Evolutionary conservation across 306 rosid species (phyloP).

Genomic region (Cyamopsis tetragonoloba): DNA sequence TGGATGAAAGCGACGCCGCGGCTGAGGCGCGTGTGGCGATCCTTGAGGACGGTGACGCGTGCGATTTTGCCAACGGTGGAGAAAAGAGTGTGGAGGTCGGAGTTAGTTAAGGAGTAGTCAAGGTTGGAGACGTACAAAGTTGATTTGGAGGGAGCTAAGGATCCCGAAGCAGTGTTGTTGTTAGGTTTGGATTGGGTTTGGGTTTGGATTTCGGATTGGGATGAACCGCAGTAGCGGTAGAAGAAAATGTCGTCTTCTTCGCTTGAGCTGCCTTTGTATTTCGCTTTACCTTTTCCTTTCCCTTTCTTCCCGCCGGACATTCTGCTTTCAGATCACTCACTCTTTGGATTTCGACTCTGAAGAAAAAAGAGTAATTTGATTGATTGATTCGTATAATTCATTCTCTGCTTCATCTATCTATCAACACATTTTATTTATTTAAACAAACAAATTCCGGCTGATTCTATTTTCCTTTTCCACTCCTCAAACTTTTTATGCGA

Average conservation of each 20-base stretch:
- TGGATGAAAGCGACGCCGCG: constrained; percentile 89
- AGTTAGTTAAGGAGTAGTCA: constrained; percentile 80
- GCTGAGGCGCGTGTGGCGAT: constrained; percentile 76
- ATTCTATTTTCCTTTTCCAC: too few relatives aligned
- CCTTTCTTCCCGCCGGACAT: background rate
- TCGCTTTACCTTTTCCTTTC: constrained; percentile 19
- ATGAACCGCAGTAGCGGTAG: constrained; percentile 48
- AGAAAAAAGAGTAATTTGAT: too few relatives aligned
- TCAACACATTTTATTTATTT: too few relatives aligned
- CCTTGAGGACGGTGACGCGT: constrained; percentile 84
- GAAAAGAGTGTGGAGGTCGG: constrained; percentile 90
- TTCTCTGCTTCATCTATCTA: too few relatives aligned
- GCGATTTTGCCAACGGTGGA: constrained; percentile 79
- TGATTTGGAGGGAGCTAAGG: constrained; percentile 80
- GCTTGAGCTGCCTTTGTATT: constrained; percentile 22
- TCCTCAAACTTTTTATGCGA: too few relatives aligned
- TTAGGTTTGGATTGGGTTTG: background rate
- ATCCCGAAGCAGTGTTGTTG: background rate
- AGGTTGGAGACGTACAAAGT: constrained; percentile 78
- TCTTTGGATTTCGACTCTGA: too few relatives aligned
- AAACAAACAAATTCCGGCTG: too few relatives aligned
- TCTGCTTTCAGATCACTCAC: background rate
- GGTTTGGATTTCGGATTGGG: constrained; percentile 17
- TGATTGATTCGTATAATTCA: too few relatives aligned
- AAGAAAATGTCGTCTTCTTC: constrained; percentile 81